phyloP scores from a whole-genome alignment of 2,329 filamentous ascomycete species.

The Xylariaceae sp. region DNA sequence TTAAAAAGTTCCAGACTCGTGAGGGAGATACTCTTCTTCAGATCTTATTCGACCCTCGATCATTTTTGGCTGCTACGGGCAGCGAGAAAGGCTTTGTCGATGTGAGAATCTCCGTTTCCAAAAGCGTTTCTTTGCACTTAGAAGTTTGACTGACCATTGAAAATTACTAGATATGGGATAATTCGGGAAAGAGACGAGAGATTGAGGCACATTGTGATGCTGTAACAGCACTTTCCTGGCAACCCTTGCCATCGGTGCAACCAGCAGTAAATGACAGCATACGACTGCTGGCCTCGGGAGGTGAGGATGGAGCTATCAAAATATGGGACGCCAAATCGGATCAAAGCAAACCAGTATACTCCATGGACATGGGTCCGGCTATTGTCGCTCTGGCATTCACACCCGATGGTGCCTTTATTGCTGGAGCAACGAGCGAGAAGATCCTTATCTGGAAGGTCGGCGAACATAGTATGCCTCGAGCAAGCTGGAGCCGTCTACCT shows the following conservation, averaged over 20 bases:
- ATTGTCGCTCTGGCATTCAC: slow-evolving; percentile 59
- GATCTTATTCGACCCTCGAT: slow-evolving; percentile 53
- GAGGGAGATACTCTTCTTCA: slow-evolving; percentile 52
- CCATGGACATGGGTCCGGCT: slow-evolving; percentile 57
- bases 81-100: slow-evolving; percentile 58
- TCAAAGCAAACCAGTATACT: slow-evolving; percentile 54
- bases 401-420: slow-evolving; percentile 60
- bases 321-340: slow-evolving; percentile 58
- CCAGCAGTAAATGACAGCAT: slow-evolving; percentile 41
- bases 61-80: slow-evolving; percentile 54
- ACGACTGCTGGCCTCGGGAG: slow-evolving; percentile 57
- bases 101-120: slow-evolving; percentile 41
- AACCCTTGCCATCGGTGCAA: slow-evolving; percentile 53
- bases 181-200: slow-evolving; percentile 48
- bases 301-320: slow-evolving; percentile 58
- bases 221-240: slow-evolving; percentile 58
- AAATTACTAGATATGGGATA: slow-evolving; percentile 50
- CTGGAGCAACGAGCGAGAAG: slow-evolving; percentile 54
- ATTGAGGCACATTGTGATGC: slow-evolving; percentile 57
- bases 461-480: slow-evolving; percentile 54
- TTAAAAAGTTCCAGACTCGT: slow-evolving; percentile 49
- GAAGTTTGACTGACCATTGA: slow-evolving; percentile 6
- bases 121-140: not conserved
- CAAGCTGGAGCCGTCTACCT: slow-evolving; percentile 54
- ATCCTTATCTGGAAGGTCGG: slow-evolving; percentile 64